Percentiles rank a stretch among this genome's conserved stretches.
Conservation (phyloP, 257 asterid species). For the Osmanthus fragrans region DNA sequence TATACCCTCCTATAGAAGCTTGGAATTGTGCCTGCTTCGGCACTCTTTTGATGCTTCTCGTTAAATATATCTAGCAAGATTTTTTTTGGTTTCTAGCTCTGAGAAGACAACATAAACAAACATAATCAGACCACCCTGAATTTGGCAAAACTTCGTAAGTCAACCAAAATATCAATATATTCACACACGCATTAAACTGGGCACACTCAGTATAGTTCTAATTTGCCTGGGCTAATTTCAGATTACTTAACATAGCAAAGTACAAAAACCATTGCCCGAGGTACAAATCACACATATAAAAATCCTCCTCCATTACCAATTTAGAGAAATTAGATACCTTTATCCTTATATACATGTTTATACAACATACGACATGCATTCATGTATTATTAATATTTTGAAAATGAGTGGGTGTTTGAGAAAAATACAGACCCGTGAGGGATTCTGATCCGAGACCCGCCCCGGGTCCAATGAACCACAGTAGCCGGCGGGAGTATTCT, state of each 20-base stretch:
- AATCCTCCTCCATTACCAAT: too few relatives aligned
- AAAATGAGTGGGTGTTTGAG: background rate
- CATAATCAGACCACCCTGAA: conserved; percentile 23
- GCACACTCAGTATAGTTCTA: background rate
- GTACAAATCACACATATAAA: background rate
- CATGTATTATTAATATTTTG: too few relatives aligned
- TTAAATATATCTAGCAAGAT: conserved; percentile 90
- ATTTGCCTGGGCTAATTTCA: too few relatives aligned
- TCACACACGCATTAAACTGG: background rate
- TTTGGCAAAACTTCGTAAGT: background rate
- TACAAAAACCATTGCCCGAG: background rate
- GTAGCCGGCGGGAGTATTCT: too few relatives aligned
- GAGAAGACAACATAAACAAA: conserved; percentile 28
- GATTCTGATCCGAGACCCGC: conserved; percentile 99
- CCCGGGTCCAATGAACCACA: conserved; percentile 71
- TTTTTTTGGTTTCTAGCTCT: conserved; percentile 95
- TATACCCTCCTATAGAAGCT: conserved; percentile 90
- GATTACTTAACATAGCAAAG: background rate
- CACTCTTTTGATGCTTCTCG: conserved; percentile 90
- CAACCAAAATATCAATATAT: background rate
- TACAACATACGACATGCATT: too few relatives aligned
- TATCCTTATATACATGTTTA: too few relatives aligned
- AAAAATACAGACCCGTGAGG: conserved; percentile 71
- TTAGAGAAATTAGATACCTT: too few relatives aligned
- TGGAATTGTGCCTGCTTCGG: conserved; percentile 88